Evolutionary conservation across 176 grass and related monocot genomes (phyloP).

Genomic region (Triticum aestivum): DNA sequence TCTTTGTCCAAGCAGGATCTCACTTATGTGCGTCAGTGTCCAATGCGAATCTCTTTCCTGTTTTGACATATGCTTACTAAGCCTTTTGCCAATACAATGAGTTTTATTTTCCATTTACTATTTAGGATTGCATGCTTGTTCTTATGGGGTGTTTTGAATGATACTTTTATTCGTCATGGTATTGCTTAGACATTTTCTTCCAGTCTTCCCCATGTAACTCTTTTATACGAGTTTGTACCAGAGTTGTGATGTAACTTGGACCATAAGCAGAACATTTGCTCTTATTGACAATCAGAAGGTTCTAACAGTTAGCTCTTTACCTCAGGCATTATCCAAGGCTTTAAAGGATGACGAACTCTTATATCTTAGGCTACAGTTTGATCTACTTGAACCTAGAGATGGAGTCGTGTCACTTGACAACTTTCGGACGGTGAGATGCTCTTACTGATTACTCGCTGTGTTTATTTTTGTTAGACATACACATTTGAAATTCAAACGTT

Average conservation of each 20-base stretch:
- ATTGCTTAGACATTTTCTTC: background rate
- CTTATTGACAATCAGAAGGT: constrained; percentile 4
- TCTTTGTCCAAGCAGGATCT: background rate
- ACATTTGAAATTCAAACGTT: background rate
- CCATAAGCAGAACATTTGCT: background rate
- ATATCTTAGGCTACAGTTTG: constrained; percentile 86
- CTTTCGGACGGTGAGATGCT: constrained; percentile 67
- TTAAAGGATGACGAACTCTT: constrained; percentile 84
- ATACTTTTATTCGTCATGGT: constrained; percentile 3
- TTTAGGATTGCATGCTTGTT: background rate
- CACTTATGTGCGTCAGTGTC: background rate
- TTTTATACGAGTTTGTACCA: background rate
- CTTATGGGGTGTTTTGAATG: background rate
- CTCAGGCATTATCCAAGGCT: constrained; percentile 88
- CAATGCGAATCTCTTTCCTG: background rate
- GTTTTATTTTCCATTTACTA: constrained; percentile 1
- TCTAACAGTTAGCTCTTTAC: constrained; percentile 25
- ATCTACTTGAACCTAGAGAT: constrained; percentile 84
- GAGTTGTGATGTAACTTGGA: constrained; percentile 8
- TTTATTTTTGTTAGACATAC: background rate
- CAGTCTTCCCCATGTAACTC: background rate
- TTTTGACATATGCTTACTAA: background rate
- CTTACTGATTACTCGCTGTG: background rate
- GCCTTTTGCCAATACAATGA: constrained; percentile 1
- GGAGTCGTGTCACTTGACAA: constrained; percentile 71